Conservation (phyloP, 1,284 basidiomycete species). For the Golubevia pallescens region DNA sequence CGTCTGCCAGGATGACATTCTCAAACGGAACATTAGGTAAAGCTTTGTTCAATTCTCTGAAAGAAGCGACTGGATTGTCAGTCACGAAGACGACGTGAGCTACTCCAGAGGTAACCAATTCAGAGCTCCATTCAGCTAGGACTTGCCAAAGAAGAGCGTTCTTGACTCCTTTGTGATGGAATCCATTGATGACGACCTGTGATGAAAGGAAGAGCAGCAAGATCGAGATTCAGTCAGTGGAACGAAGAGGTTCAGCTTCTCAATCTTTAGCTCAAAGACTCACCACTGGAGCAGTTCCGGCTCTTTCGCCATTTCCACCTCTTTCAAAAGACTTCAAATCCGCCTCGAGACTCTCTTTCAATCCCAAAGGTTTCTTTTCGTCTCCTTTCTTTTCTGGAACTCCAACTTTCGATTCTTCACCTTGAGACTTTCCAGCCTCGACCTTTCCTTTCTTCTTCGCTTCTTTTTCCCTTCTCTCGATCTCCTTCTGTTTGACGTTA, state of each 20-base stretch:
- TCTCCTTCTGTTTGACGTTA: constrained; percentile 34
- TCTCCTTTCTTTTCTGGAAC: background rate
- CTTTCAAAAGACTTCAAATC: constrained; percentile 8
- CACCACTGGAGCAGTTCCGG: constrained; percentile 3
- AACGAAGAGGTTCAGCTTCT: background rate
- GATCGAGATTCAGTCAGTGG: background rate
- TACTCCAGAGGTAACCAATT: constrained; percentile 36
- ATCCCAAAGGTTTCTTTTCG: background rate
- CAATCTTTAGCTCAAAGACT: constrained; percentile 2
- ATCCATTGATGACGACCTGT: constrained; percentile 44
- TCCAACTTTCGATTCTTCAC: background rate
- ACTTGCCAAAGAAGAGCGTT: constrained; percentile 36
- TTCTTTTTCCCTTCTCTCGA: background rate
- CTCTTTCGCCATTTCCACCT: constrained; percentile 23
- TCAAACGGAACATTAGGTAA: constrained; percentile 48
- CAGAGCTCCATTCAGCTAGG: constrained; percentile 46
- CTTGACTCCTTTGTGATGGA: constrained; percentile 54
- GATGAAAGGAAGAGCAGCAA: too few relatives aligned
- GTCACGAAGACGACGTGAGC: constrained; percentile 53
- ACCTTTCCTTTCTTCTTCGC: background rate
- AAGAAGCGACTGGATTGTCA: constrained; percentile 50
- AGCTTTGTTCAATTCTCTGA: constrained; percentile 44
- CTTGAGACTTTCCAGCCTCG: background rate
- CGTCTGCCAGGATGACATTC: constrained; percentile 40
- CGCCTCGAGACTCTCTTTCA: background rate